These are phyloP conservation scores for Fusarium redolens DNA, from an alignment of 2,329 filamentous ascomycete species.

Conservation along the genomic window DNA sequence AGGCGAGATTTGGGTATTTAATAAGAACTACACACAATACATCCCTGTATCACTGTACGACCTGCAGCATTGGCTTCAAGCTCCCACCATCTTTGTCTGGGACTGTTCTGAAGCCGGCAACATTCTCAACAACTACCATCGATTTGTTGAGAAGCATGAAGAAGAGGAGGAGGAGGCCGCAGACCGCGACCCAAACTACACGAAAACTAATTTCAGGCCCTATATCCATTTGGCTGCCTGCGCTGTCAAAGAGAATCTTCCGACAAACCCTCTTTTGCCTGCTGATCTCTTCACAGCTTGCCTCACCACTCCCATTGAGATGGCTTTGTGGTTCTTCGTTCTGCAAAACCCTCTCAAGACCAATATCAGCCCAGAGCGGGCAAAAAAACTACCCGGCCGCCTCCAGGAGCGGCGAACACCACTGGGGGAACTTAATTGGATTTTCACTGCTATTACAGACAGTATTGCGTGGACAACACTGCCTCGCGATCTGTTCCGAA, in stretches of 20 bases:
- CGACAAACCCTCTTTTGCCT: conserved; percentile 91
- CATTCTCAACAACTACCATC: conserved; percentile 93
- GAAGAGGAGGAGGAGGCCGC: conserved; percentile 83
- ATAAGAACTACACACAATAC: conserved; percentile 98
- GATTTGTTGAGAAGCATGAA: conserved; percentile 95
- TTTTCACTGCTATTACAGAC: conserved; percentile 98
- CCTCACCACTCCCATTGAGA: conserved; percentile 95
- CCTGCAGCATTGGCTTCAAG: conserved; percentile 93
- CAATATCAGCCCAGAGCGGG: conserved; percentile 80
- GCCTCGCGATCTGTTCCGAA: conserved; percentile 90
- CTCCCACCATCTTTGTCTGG: conserved; percentile 96
- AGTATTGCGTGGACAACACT: conserved; percentile 98
- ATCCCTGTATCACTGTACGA: conserved; percentile 97
- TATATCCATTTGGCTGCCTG: conserved; percentile 94
- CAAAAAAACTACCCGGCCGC: conserved; percentile 88
- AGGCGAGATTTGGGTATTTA: conserved; percentile 99
- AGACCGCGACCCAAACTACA: conserved; percentile 83
- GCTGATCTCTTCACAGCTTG: conserved; percentile 97
- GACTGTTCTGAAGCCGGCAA: conserved; percentile 97
- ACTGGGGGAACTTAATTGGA: conserved; percentile 97
- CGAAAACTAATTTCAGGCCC: conserved; percentile 75
- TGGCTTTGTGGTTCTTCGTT: conserved; percentile 96
- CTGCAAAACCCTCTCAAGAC: conserved; percentile 84
- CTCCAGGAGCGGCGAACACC: conserved; percentile 94
- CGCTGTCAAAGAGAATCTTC: conserved; percentile 88